Conservation (phyloP, 208 protist species). For the Blastocrithidia nonstop region DNA sequence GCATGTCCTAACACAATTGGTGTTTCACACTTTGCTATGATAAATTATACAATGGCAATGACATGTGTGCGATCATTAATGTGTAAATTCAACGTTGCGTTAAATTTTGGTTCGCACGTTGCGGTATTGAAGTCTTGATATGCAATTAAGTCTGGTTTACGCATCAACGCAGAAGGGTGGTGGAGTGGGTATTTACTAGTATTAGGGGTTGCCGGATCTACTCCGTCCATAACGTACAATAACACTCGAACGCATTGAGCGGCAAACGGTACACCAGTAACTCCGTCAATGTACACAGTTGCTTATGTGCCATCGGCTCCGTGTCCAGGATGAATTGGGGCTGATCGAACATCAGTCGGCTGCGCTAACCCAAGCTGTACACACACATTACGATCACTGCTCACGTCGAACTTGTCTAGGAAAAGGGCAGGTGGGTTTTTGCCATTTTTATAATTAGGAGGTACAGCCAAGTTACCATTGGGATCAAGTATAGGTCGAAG, state of each 20-base stretch:
- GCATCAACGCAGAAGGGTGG: constrained; percentile 26
- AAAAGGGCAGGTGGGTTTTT: neutral
- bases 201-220: constrained; percentile 15
- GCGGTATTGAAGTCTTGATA: constrained; percentile 25
- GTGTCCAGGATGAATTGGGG: constrained; percentile 7
- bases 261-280: constrained; percentile 39
- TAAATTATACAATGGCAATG: constrained; percentile 56
- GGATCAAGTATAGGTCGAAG: constrained; percentile 10
- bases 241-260: constrained; percentile 28
- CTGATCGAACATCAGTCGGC: constrained; percentile 8
- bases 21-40: constrained; percentile 7
- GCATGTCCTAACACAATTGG: constrained; percentile 44
- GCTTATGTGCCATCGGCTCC: constrained; percentile 10
- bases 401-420: constrained; percentile 10
- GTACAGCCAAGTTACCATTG: constrained; percentile 25
- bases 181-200: constrained; percentile 11
- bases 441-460: constrained; percentile 18
- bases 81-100: constrained; percentile 6
- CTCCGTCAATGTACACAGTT: constrained; percentile 22
- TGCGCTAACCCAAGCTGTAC: constrained; percentile 18
- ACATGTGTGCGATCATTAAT: constrained; percentile 8
- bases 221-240: constrained; percentile 33
- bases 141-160: constrained; percentile 24
- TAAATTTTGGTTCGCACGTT: constrained; percentile 25
- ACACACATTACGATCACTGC: constrained; percentile 9